Percentiles rank a stretch among this genome's conserved stretches.
Evolutionary conservation across 192 early-diverging fungal species (phyloP).

Genomic region (Spizellomyces punctatus): DNA sequence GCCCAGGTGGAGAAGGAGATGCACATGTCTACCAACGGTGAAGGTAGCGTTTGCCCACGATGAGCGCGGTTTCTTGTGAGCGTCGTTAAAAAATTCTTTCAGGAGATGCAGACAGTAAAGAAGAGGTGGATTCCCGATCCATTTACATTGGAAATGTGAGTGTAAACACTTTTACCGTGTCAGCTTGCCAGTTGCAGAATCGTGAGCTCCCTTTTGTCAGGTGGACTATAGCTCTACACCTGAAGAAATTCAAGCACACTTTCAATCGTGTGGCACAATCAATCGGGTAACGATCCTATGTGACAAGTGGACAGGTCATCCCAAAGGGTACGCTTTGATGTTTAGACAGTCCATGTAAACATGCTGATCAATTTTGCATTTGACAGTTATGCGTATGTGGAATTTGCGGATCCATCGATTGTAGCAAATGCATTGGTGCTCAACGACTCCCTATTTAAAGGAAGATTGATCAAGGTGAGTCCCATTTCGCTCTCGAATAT

Average conservation of each 20-base stretch:
- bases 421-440: conserved; percentile 83
- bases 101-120: conserved; percentile 43
- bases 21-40: conserved; percentile 33
- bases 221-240: conserved; percentile 93
- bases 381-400: conserved; percentile 84
- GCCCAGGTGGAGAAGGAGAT: conserved; percentile 76
- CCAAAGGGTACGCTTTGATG: conserved; percentile 33
- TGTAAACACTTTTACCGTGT: neutral
- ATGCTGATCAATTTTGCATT: neutral
- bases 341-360: neutral
- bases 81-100: no score
- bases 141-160: conserved; percentile 91
- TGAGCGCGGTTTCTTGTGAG: neutral
- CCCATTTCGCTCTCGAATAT: neutral
- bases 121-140: conserved; percentile 82
- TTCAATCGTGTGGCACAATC: conserved; percentile 93
- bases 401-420: conserved; percentile 84
- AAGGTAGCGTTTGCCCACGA: conserved; percentile 14
- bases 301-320: conserved; percentile 86
- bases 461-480: conserved; percentile 76
- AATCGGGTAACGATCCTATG: conserved; percentile 96
- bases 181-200: no score
- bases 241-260: conserved; percentile 93
- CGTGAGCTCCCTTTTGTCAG: conserved; percentile 37
- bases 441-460: conserved; percentile 89